A percentile compares a stretch with the other conserved stretches of the same genome.
These are phyloP conservation scores for Lepiota venenata DNA, from an alignment of 768 basidiomycete species.

Conservation along the genomic window DNA sequence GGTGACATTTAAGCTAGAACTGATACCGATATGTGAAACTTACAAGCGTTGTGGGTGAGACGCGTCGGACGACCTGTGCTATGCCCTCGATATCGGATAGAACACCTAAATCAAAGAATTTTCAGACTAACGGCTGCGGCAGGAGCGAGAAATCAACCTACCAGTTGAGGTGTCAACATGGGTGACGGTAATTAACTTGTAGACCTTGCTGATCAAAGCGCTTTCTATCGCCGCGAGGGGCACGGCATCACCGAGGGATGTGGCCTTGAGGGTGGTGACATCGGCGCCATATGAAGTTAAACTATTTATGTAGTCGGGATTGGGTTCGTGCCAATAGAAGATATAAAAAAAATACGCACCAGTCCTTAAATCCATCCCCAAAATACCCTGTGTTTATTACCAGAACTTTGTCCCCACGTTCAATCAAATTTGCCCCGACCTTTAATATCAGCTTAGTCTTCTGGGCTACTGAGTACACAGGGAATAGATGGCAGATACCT, in stretches of 20 bases:
- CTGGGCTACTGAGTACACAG: neutral
- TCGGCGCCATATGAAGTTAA: slow-evolving; percentile 78
- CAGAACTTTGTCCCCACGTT: slow-evolving; percentile 65
- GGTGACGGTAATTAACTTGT: slow-evolving; percentile 82
- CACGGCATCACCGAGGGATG: slow-evolving; percentile 66
- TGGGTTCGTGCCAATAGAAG: neutral
- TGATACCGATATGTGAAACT: neutral
- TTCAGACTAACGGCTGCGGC: neutral
- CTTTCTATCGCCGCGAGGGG: slow-evolving; percentile 48
- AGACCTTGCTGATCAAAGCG: slow-evolving; percentile 65
- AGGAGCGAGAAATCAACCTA: neutral
- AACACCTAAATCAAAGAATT: slow-evolving; percentile 35
- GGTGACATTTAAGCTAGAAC: neutral
- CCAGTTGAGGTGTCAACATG: slow-evolving; percentile 89
- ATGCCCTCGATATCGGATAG: slow-evolving; percentile 74
- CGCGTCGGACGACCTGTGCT: slow-evolving; percentile 58
- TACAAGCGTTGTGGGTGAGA: slow-evolving; percentile 80
- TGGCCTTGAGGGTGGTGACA: slow-evolving; percentile 62
- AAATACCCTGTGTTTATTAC: slow-evolving; percentile 91
- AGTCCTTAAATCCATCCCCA: slow-evolving; percentile 79
- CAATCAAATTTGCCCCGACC: slow-evolving; percentile 82
- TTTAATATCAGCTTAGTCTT: slow-evolving; percentile 19
- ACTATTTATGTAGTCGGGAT: slow-evolving; percentile 28
- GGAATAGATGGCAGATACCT: neutral
- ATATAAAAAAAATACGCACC: slow-evolving; percentile 38